Base-by-base conservation (phyloP, 1,139 yeast species). In the Candida buenavistaensis region DNA sequence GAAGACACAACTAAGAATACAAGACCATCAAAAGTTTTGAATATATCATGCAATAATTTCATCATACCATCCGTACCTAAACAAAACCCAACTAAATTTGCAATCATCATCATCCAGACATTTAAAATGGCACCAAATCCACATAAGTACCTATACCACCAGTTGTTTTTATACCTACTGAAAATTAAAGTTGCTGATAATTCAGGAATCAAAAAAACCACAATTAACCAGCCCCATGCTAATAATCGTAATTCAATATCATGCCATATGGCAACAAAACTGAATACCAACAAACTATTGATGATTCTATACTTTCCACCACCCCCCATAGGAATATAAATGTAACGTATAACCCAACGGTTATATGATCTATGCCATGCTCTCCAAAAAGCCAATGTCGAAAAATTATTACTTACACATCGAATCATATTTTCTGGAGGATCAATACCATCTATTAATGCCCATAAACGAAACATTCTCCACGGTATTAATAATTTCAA, bases 351-450 rank as follows among this genome's bases (percentile, higher is more conserved):
- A 27, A 87, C 83, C 95, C 97, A 94, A 47, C 86, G 75, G 61
- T 92, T 90, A 63, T 70, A 94, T 26, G 95, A 84, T 49, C 97
- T 75, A 57, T 94, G 99, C 99, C 99, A 94, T 2, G 97, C 95
- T 53, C 98, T 75, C 99, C 99, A 94, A 57, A 94, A 94, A 8
- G 95, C 89, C 43, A 87, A 60, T 0, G 97, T 94, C 16, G 95
- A 84, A 57, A 83, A 92, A 59, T 92, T 94, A 59, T 94, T 88
- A 57, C 88, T 86, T 79, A 94, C 88, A 55, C 98, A 90, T 39
- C 99, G 71, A 39, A 94, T 80, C 98, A 94, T 94, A 53, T 94
- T 94, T 55, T 94, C 99, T 2, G 98, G 97, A 0, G 97, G 88
- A 54, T 92, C 98, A 37, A 92, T 87, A 1, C 88, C 88, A 59